These are phyloP conservation scores for Colletotrichum ledebouriae DNA, from an alignment of 2,329 filamentous ascomycete genomes.

Conservation along the genomic window DNA sequence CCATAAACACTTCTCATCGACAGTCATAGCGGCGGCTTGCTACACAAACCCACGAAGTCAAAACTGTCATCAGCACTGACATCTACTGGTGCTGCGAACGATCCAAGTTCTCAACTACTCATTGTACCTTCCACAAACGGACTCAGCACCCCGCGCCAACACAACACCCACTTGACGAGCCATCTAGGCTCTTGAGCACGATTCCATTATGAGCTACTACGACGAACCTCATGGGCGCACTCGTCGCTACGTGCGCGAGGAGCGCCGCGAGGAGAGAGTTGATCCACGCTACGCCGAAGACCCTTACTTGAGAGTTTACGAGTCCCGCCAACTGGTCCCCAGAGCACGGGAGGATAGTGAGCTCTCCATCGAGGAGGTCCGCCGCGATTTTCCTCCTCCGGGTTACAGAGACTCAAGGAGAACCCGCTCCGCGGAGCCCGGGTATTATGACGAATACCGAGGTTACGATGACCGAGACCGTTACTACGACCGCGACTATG, in stretches of 20 bases:
- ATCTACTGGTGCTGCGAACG: not conserved
- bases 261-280: slow-evolving; percentile 61
- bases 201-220: slow-evolving; percentile 61
- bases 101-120: not conserved
- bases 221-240: slow-evolving; percentile 60
- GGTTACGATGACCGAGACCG: slow-evolving; percentile 61
- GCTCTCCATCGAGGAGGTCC: slow-evolving; percentile 83
- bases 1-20: slow-evolving; percentile 12
- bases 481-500: slow-evolving; percentile 61
- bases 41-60: not conserved
- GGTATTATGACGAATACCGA: slow-evolving; percentile 67
- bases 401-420: slow-evolving; percentile 69
- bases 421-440: slow-evolving; percentile 73
- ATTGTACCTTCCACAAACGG: not conserved
- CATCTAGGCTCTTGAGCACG: slow-evolving; percentile 1
- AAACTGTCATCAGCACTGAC: not conserved
- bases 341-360: slow-evolving; percentile 79
- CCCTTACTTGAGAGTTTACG: slow-evolving; percentile 59
- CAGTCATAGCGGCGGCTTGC: not conserved
- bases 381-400: slow-evolving; percentile 85
- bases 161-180: not conserved
- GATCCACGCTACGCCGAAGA: slow-evolving; percentile 70
- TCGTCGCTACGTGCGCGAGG: slow-evolving; percentile 67
- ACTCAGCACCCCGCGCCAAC: slow-evolving; percentile 28
- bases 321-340: slow-evolving; percentile 67